Conservation (phyloP, 2,329 filamentous ascomycete species). For the Cadophora sp. region DNA sequence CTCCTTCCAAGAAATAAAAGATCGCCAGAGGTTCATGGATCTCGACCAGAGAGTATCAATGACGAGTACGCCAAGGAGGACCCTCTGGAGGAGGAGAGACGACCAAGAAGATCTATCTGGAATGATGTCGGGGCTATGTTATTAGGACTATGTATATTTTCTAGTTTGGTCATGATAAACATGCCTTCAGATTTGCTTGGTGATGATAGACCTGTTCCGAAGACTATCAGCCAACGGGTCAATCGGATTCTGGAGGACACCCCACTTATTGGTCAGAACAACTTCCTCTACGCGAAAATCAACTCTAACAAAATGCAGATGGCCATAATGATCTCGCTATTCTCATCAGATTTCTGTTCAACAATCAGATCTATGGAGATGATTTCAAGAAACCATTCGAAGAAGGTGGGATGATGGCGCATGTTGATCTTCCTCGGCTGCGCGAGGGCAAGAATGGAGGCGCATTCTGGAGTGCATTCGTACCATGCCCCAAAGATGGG, state of each 20-base stretch:
- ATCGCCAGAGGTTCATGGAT: conserved; percentile 41
- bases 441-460: conserved; percentile 76
- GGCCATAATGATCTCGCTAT: conserved; percentile 91
- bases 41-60: conserved; percentile 36
- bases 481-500: conserved; percentile 75
- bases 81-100: background rate
- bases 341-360: conserved; percentile 67
- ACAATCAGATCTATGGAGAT: conserved; percentile 78
- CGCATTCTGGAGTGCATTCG: conserved; percentile 92
- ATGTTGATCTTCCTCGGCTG: conserved; percentile 83
- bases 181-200: conserved; percentile 19
- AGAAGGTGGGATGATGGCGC: conserved; percentile 68
- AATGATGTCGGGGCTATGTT: conserved; percentile 21
- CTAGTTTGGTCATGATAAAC: conserved; percentile 28
- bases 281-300: conserved; percentile 5
- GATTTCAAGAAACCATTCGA: conserved; percentile 80
- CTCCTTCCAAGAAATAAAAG: conserved; percentile 38
- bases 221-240: conserved; percentile 46
- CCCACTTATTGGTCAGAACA: conserved; percentile 53
- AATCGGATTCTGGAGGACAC: conserved; percentile 52
- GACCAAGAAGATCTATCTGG: background rate
- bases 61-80: conserved; percentile 15
- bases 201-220: conserved; percentile 26
- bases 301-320: conserved; percentile 57
- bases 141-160: conserved; percentile 29